Percentiles rank a stretch among this genome's conserved stretches.
phyloP scores from a whole-genome alignment of 2,329 filamentous ascomycete species.

The Zymoseptoria pseudotritici region DNA sequence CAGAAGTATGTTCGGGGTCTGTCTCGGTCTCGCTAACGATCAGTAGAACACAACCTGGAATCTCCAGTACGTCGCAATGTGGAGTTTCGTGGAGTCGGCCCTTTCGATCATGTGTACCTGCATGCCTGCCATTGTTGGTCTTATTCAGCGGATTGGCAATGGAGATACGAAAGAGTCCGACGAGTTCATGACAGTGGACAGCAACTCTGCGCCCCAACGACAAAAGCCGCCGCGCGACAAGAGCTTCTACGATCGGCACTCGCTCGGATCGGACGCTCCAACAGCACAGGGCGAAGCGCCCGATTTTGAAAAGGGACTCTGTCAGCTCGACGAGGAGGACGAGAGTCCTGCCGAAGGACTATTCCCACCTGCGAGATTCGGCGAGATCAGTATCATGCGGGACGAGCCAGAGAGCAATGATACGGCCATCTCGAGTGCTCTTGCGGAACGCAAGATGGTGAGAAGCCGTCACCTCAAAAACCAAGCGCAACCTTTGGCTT shows the following conservation, averaged over 20 bases:
- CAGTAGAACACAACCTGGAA: conserved; percentile 8
- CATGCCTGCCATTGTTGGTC: conserved; percentile 11
- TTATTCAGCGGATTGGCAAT: conserved; percentile 4
- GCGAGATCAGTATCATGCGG: not conserved
- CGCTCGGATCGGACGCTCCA: not conserved
- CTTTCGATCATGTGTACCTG: conserved; percentile 13
- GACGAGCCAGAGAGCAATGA: not conserved
- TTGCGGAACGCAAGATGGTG: not conserved
- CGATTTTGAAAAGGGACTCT: not conserved
- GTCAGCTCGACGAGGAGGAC: not conserved
- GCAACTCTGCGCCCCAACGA: not conserved
- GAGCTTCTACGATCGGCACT: not conserved
- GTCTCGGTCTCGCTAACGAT: not conserved
- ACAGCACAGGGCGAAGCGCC: not conserved
- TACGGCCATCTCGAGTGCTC: not conserved
- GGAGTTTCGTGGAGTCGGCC: conserved; percentile 12
- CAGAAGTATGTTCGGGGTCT: not conserved
- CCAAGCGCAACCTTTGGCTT: not conserved
- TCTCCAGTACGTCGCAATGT: conserved; percentile 10
- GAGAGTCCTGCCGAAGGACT: not conserved
- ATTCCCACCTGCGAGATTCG: not conserved
- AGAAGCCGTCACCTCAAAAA: not conserved
- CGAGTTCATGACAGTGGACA: not conserved
- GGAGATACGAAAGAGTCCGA: not conserved
- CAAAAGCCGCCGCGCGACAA: not conserved